phyloP scores from a whole-genome alignment of 176 grass and related monocot species.

The Elymus sibiricus region DNA sequence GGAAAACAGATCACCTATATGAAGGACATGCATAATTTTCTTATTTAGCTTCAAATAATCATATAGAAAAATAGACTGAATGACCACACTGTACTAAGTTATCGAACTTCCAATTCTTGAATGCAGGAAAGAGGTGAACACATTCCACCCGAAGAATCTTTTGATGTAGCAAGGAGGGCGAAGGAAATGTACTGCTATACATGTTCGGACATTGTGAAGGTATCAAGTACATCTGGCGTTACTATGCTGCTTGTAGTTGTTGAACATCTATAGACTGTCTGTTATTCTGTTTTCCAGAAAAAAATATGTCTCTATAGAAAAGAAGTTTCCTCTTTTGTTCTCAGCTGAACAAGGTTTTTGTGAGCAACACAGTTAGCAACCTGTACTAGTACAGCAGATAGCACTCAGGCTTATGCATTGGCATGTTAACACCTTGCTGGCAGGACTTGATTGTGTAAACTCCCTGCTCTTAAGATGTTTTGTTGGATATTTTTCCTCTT shows the following conservation, averaged over 20 bases:
- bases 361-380: background rate
- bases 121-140: slow-evolving; percentile 97
- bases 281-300: background rate
- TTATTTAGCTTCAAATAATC: slow-evolving; percentile 9
- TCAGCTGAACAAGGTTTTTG: background rate
- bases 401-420: background rate
- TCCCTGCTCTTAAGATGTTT: background rate
- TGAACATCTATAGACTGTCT: background rate
- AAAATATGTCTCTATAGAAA: background rate
- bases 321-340: background rate
- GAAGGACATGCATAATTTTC: background rate
- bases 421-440: background rate
- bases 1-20: background rate
- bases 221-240: slow-evolving; percentile 20
- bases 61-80: background rate
- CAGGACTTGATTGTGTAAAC: background rate
- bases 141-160: slow-evolving; percentile 93
- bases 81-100: background rate
- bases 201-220: slow-evolving; percentile 99
- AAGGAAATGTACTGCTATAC: slow-evolving; percentile 98
- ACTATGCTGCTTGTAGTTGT: background rate
- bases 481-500: background rate
- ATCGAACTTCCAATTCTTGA: background rate
- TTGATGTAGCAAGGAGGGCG: slow-evolving; percentile 80
- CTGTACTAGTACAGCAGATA: background rate